These are phyloP conservation scores for Musa troglodytarum DNA, from an alignment of 176 grass and related monocot species.

Conservation along the genomic window DNA sequence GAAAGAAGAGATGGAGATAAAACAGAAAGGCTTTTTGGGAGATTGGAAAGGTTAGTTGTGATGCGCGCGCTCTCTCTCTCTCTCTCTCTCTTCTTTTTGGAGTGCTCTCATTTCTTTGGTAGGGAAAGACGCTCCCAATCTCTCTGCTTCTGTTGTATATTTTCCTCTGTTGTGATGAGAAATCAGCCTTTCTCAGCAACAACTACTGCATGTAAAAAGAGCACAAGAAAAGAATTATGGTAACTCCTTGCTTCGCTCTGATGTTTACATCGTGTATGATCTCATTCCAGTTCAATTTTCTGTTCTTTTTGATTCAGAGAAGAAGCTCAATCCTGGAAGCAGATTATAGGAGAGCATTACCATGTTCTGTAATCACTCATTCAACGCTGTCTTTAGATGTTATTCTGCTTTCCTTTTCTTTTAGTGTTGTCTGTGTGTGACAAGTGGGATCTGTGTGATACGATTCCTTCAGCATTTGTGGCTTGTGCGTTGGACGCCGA, in stretches of 20 bases:
- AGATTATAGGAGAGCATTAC: too few species aligned
- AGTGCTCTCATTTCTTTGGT: background rate
- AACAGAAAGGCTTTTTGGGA: background rate
- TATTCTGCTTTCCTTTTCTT: background rate
- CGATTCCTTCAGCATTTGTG: background rate
- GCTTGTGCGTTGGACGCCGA: background rate
- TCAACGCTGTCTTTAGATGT: background rate
- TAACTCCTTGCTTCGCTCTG: background rate
- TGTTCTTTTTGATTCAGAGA: background rate
- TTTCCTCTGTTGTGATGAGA: background rate
- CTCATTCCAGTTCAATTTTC: background rate
- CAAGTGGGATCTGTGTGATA: background rate
- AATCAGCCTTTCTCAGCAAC: background rate
- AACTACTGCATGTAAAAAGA: background rate
- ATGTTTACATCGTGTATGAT: background rate
- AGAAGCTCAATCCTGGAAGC: too few species aligned
- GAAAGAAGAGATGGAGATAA: background rate
- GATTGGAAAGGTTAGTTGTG: background rate
- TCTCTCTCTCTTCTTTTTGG: background rate
- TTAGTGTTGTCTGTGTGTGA: background rate
- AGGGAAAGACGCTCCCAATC: background rate
- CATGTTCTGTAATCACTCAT: background rate
- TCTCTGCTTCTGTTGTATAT: background rate
- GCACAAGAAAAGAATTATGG: background rate
- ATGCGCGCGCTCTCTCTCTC: background rate